These are phyloP conservation scores for Verticillium nonalfalfae DNA, from an alignment of 2,329 filamentous ascomycete genomes.

Conservation along the genomic window DNA sequence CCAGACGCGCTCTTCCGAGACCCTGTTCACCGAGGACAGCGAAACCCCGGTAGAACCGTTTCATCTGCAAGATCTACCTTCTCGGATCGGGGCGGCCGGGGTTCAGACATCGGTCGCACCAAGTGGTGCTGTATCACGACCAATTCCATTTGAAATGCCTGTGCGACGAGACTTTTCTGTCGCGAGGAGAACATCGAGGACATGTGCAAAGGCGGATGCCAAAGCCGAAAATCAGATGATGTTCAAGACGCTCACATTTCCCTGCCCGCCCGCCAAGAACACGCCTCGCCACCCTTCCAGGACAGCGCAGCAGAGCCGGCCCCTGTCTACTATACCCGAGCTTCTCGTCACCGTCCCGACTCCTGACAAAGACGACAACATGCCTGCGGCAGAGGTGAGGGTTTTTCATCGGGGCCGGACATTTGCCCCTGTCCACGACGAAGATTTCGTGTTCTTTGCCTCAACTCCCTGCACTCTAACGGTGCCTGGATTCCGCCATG, in stretches of 20 bases:
- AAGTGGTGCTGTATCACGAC: constrained; percentile 19
- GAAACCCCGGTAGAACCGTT: constrained; percentile 42
- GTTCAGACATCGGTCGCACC: constrained; percentile 20
- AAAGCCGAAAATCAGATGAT: not conserved
- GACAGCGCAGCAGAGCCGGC: constrained; percentile 8
- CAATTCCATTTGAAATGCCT: constrained; percentile 13
- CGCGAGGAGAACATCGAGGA: constrained; percentile 7
- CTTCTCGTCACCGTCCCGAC: constrained; percentile 16
- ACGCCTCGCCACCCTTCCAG: constrained; percentile 11
- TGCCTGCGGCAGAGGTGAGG: not conserved
- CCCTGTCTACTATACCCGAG: constrained; percentile 36
- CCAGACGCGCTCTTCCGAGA: constrained; percentile 20
- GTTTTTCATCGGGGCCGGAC: not conserved
- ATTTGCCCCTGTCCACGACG: constrained; percentile 24
- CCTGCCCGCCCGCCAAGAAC: constrained; percentile 24
- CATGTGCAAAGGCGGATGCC: not conserved
- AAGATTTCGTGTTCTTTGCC: constrained; percentile 40
- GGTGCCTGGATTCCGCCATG: constrained; percentile 45
- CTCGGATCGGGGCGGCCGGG: constrained; percentile 31
- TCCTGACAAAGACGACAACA: constrained; percentile 1
- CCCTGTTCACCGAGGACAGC: constrained; percentile 21
- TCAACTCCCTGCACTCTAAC: constrained; percentile 43
- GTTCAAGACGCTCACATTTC: constrained; percentile 9
- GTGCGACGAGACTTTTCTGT: constrained; percentile 17
- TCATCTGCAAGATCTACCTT: constrained; percentile 40